These are phyloP conservation scores for Carex scoparia DNA, from an alignment of 176 grass and related monocot species.

Conservation along the genomic window DNA sequence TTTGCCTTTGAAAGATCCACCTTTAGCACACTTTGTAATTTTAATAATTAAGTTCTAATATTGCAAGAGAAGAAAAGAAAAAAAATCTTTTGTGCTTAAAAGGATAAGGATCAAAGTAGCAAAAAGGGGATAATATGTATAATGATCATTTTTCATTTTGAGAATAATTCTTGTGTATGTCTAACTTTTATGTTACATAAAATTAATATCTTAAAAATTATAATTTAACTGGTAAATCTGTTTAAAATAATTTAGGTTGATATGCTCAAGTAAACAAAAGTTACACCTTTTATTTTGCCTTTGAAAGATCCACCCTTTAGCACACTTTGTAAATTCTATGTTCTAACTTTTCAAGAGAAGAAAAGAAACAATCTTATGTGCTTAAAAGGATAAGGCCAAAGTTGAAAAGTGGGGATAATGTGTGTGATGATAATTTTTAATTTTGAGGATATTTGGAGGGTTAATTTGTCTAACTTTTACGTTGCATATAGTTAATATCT, in stretches of 20 bases:
- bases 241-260: too few relatives aligned
- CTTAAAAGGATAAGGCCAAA: background rate
- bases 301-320: background rate
- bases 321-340: background rate
- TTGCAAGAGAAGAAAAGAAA: too few relatives aligned
- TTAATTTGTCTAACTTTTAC: background rate
- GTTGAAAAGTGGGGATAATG: background rate
- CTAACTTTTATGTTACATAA: too few relatives aligned
- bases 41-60: too few relatives aligned
- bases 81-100: background rate
- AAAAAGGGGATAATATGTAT: too few relatives aligned
- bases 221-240: too few relatives aligned
- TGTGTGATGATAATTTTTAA: background rate
- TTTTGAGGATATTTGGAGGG: background rate
- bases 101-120: too few relatives aligned
- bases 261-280: background rate
- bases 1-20: background rate
- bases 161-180: too few relatives aligned
- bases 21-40: background rate
- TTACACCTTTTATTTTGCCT: background rate
- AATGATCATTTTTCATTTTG: too few relatives aligned
- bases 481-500: too few relatives aligned
- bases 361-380: background rate
- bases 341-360: background rate
- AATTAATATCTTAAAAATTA: too few relatives aligned